These are phyloP conservation scores for Epipyxis sp. DNA, from an alignment of 108 stramenopile species.

Conservation along the genomic window DNA sequence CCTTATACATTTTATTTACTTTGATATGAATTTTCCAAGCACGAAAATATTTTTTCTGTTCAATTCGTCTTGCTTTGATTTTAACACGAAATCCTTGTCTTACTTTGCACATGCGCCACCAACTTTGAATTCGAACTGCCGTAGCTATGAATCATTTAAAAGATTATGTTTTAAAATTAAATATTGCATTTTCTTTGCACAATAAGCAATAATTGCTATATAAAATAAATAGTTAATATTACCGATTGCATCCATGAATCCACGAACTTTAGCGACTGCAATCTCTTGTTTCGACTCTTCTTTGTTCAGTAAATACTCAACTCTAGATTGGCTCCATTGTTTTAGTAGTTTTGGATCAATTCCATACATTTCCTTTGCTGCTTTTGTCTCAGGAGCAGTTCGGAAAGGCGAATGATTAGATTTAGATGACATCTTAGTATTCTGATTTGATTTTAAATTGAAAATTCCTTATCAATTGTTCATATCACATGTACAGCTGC, in stretches of 20 bases:
- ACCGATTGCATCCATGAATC: constrained; percentile 11
- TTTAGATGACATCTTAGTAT: not conserved
- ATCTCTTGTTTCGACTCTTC: constrained; percentile 9
- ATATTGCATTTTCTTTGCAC: too few species aligned
- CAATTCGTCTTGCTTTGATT: not conserved
- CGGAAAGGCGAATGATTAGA: not conserved
- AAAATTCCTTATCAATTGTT: too few species aligned
- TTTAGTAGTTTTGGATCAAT: not conserved
- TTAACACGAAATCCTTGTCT: not conserved
- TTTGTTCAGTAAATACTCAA: not conserved
- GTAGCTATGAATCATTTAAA: constrained; percentile 1
- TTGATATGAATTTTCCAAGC: not conserved
- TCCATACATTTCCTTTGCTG: not conserved
- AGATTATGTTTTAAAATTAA: too few species aligned
- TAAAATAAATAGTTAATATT: not conserved
- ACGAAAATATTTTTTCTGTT: not conserved
- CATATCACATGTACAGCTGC: too few species aligned
- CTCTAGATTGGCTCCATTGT: not conserved
- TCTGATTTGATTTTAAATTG: constrained; percentile 6
- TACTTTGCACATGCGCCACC: not conserved
- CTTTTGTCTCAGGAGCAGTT: not conserved
- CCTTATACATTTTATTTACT: not conserved
- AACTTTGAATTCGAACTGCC: not conserved
- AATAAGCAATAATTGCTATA: not conserved
- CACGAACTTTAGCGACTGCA: constrained; percentile 7